Percentiles rank a stretch among this genome's conserved stretches.
These are phyloP conservation scores for Kuraishia borneana DNA, from an alignment of 805 yeast genomes.

Conservation along the genomic window DNA sequence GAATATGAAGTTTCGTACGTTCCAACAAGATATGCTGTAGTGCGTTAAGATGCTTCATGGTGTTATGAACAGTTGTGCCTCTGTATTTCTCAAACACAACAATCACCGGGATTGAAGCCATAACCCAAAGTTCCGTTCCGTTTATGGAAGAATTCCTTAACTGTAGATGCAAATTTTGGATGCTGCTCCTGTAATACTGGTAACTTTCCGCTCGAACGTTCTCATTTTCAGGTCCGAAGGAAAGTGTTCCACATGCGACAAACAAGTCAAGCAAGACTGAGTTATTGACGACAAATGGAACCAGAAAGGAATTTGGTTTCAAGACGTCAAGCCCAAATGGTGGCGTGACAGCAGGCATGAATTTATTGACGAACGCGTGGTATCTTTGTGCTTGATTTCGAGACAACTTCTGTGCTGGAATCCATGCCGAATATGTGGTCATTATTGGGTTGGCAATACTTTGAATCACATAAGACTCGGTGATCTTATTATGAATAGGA, in stretches of 20 bases:
- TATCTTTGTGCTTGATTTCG: not conserved
- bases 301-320: not conserved
- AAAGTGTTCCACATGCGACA: not conserved
- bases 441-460: too few species aligned
- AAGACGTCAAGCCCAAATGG: not conserved
- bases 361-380: constrained; percentile 5
- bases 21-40: not conserved
- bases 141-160: too few species aligned
- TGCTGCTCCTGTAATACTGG: not conserved
- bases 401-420: not conserved
- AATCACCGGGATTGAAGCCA: not conserved
- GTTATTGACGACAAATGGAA: not conserved
- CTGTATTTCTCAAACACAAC: not conserved
- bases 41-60: not conserved
- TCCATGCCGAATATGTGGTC: too few species aligned
- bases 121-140: not conserved
- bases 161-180: not conserved
- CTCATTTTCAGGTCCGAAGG: not conserved
- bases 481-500: too few species aligned
- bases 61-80: not conserved
- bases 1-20: not conserved
- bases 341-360: constrained; percentile 3
- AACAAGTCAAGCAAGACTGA: not conserved
- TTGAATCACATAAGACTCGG: too few species aligned
- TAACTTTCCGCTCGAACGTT: not conserved